phyloP scores from a whole-genome alignment of 352 stramenopile species.

The Globisporangium lucens region DNA sequence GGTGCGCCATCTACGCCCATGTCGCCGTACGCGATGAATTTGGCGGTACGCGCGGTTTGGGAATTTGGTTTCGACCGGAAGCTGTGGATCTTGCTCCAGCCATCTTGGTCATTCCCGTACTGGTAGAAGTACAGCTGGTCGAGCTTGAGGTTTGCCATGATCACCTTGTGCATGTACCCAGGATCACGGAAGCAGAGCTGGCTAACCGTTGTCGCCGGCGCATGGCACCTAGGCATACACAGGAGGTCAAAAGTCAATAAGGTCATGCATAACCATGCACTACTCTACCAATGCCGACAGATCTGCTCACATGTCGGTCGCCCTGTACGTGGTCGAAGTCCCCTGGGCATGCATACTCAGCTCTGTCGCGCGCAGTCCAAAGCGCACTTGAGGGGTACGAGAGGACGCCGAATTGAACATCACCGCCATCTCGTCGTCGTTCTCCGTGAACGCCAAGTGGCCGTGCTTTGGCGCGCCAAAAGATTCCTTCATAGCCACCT shows the following conservation, averaged over 20 bases:
- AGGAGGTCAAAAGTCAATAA: not conserved
- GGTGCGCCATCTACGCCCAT: constrained; percentile 70
- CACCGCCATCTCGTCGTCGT: no score
- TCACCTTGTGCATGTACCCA: constrained; percentile 62
- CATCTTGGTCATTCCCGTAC: constrained; percentile 49
- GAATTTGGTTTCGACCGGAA: constrained; percentile 25
- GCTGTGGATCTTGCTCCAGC: constrained; percentile 39
- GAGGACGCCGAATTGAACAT: no score
- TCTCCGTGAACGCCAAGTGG: no score
- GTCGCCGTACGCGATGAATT: constrained; percentile 82
- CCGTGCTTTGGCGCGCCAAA: no score
- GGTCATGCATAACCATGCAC: not conserved
- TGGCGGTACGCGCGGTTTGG: constrained; percentile 18
- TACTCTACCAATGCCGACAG: no score
- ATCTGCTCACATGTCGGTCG: constrained; percentile 38
- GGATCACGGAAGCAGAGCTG: constrained; percentile 54
- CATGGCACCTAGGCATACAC: constrained; percentile 41
- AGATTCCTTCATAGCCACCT: no score
- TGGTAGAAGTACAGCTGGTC: constrained; percentile 59
- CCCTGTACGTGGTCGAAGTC: constrained; percentile 3
- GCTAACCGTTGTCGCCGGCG: constrained; percentile 37
- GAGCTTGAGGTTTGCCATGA: constrained; percentile 45
- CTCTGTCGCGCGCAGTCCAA: constrained; percentile 33
- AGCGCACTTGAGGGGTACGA: constrained; percentile 16
- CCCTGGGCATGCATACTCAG: not conserved